phyloP scores from a whole-genome alignment of 2,329 filamentous ascomycete species.

The Penicillium sp. region DNA sequence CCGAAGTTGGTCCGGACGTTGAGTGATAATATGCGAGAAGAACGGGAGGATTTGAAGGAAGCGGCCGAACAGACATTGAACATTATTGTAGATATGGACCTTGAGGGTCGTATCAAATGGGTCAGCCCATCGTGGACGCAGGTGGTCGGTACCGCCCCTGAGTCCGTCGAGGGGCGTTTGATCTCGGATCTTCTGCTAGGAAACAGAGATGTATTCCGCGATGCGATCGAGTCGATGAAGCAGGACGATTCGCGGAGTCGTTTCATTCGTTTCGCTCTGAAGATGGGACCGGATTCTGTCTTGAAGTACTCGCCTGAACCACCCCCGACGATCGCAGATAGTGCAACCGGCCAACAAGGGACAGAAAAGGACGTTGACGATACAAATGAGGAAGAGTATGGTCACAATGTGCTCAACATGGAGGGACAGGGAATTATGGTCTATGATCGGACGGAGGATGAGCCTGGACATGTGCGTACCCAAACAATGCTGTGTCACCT shows the following conservation, averaged over 20 bases:
- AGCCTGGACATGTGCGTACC: constrained; percentile 75
- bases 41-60: constrained; percentile 89
- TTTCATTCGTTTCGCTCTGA: constrained; percentile 75
- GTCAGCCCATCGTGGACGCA: constrained; percentile 95
- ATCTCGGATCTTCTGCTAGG: constrained; percentile 79
- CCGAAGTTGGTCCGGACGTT: constrained; percentile 59
- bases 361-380: constrained; percentile 32
- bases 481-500: background rate
- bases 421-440: constrained; percentile 99
- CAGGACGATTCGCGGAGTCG: constrained; percentile 90
- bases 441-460: constrained; percentile 80
- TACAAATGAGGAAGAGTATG: constrained; percentile 39
- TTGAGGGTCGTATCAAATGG: constrained; percentile 89
- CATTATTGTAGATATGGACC: constrained; percentile 87
- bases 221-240: constrained; percentile 82
- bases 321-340: constrained; percentile 22
- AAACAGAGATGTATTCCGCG: constrained; percentile 73
- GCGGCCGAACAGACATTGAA: constrained; percentile 95
- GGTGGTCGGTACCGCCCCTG: constrained; percentile 75
- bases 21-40: constrained; percentile 86
- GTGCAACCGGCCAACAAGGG: constrained; percentile 15
- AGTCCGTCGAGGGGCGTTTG: constrained; percentile 68
- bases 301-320: constrained; percentile 48
- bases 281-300: constrained; percentile 65
- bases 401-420: constrained; percentile 64